Evolutionary conservation across 768 basidiomycete species (phyloP), one percentile per base, ranked within the genome.

Genomic region (Xanthoconium stramineum): DNA sequence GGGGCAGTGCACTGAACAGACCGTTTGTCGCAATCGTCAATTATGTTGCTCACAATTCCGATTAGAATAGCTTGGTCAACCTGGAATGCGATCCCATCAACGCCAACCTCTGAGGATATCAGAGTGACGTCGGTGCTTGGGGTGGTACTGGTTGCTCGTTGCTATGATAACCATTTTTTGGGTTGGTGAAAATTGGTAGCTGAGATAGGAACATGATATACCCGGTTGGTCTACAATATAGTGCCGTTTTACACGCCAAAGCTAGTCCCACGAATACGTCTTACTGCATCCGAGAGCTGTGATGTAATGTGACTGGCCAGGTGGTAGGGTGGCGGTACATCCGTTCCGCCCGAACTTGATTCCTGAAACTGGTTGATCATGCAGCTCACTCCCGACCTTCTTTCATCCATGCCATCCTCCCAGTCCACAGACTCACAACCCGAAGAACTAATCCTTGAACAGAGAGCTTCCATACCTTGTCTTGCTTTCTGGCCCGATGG

Each of bases 401-500:
- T 50, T 24, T 35, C 53, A 45, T n/a, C 64, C 47, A 65, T 65
- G 64, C 3, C 56, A 15, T 48, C 55, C 48, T 46, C 55, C 37
- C 46, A 46, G 37, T 28, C 47, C 10, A 44, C 35, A 19, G 45
- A 55, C n/a, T n/a, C 20, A 11, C 57, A 64, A n/a, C 61, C 47
- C 6, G 35, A 40, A 28, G 64, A 57, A 24, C 47, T 66, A 2
- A 61, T 65, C 13, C 61, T 61, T 3, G 65, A 66, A 30, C 65
- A 60, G 11, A 63, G 45, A 33, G 44, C 56, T 1, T 12, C 61
- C 40, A 47, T 65, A 17, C 47, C 64, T 9, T 65, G 64, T 44
- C 44, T 65, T 6, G 58, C 65, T 32, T 65, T 65, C 62, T 65
- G 61, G 65, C 61, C 64, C 17, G 65, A 65, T 61, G 64, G 64